phyloP scores from a whole-genome alignment of 164 flowering plant species.

The Dillenia turbinata region DNA sequence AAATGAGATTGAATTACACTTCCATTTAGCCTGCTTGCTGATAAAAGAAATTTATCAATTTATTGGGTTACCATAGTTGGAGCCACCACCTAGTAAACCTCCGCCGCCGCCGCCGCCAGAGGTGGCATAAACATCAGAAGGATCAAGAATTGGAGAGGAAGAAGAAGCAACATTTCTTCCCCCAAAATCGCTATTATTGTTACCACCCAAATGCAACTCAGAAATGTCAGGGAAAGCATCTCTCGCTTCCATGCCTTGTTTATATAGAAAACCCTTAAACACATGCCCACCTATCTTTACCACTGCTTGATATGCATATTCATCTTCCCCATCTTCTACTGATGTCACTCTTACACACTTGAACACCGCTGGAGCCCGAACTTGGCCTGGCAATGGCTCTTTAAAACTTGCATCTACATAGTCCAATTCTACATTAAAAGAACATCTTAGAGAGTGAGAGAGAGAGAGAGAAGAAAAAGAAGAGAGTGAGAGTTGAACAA shows the following conservation, averaged over 20 bases:
- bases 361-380: slow-evolving; percentile 83
- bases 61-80: slow-evolving; percentile 60
- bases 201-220: slow-evolving; percentile 80
- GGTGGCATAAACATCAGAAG: slow-evolving; percentile 50
- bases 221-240: slow-evolving; percentile 73
- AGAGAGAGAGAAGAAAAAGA: not conserved
- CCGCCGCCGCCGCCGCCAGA: slow-evolving; percentile 43
- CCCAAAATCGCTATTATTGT: slow-evolving; percentile 21
- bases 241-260: slow-evolving; percentile 61
- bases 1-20: slow-evolving; percentile 3
- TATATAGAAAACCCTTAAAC: slow-evolving; percentile 81
- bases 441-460: not conserved
- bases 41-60: slow-evolving; percentile 22
- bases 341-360: slow-evolving; percentile 88
- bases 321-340: slow-evolving; percentile 83
- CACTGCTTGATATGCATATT: slow-evolving; percentile 85
- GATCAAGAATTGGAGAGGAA: slow-evolving; percentile 51
- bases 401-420: slow-evolving; percentile 63
- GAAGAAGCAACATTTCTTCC: slow-evolving; percentile 41
- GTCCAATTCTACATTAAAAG: not conserved
- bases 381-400: slow-evolving; percentile 72
- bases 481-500: not conserved
- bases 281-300: slow-evolving; percentile 92
- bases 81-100: slow-evolving; percentile 53
- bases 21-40: too few species aligned